These are phyloP conservation scores for Neurospora sp. DNA, from an alignment of 495 filamentous ascomycete species.

Conservation along the genomic window DNA sequence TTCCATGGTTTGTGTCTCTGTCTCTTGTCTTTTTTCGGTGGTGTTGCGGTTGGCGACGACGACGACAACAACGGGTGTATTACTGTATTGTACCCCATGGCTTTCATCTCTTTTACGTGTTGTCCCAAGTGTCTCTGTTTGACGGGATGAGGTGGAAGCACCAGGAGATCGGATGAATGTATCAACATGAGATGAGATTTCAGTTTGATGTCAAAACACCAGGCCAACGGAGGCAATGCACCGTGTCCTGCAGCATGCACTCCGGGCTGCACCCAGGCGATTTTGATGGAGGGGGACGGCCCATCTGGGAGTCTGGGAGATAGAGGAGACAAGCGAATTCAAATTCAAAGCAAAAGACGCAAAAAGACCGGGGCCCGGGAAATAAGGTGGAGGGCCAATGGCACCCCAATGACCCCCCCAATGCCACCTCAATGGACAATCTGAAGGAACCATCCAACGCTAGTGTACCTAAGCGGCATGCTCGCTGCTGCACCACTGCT, in stretches of 20 bases:
- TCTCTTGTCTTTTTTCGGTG: background rate
- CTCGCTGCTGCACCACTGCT: background rate
- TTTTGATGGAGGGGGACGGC: too few species aligned
- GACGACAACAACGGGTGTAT: background rate
- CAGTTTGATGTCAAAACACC: constrained; percentile 4
- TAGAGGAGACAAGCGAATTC: background rate
- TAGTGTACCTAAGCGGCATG: background rate
- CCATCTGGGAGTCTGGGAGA: background rate
- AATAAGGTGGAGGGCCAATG: background rate
- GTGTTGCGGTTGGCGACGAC: background rate
- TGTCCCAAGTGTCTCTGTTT: background rate
- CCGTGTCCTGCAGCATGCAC: background rate
- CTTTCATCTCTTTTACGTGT: background rate
- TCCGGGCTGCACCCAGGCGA: background rate
- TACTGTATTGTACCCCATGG: background rate
- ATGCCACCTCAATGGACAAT: background rate
- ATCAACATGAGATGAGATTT: background rate
- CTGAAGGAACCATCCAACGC: background rate
- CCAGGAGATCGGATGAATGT: background rate
- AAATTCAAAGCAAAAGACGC: background rate
- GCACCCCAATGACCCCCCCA: background rate
- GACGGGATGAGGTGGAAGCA: background rate
- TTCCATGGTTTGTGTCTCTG: background rate
- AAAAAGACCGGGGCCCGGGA: background rate
- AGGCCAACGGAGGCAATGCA: too few species aligned